Percentiles rank a stretch among this genome's conserved stretches.
Evolutionary conservation across 83 land plant genomes (phyloP).

Genomic region (Diphasiastrum complanatum): DNA sequence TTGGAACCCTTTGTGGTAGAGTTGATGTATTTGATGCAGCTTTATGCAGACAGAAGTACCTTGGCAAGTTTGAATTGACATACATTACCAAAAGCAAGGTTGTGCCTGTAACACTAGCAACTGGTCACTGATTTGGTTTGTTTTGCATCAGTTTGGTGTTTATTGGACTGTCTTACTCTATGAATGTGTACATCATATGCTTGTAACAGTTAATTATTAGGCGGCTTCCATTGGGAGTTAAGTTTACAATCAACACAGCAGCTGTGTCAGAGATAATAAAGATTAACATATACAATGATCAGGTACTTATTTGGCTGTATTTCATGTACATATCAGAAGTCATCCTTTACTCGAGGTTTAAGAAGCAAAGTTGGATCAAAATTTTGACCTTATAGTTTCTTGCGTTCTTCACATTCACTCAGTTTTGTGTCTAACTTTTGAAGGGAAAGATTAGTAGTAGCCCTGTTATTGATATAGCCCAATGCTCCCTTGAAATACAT

Average conservation of each 20-base stretch:
- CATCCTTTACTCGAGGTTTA: no score
- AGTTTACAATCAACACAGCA: slow-evolving; percentile 19
- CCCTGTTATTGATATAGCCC: no score
- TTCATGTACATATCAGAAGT: no score
- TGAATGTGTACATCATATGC: background rate
- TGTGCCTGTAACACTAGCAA: background rate
- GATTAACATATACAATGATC: slow-evolving; percentile 33
- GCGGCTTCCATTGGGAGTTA: slow-evolving; percentile 15
- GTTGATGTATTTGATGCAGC: slow-evolving; percentile 36
- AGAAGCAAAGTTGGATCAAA: no score
- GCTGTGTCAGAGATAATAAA: slow-evolving; percentile 27
- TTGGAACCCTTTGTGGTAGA: slow-evolving; percentile 35
- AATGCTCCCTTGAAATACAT: no score
- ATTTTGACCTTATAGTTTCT: no score
- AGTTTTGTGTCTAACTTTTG: no score
- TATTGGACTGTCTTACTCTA: no score
- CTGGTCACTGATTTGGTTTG: no score
- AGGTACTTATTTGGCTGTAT: slow-evolving; percentile 23
- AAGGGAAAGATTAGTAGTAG: no score
- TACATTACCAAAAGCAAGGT: slow-evolving; percentile 38
- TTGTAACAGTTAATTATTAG: slow-evolving; percentile 23
- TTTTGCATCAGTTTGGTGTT: no score
- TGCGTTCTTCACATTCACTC: no score
- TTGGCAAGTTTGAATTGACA: slow-evolving; percentile 34
- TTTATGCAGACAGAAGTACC: slow-evolving; percentile 18